These are phyloP conservation scores for Glycyrrhiza uralensis DNA, from an alignment of 306 rosid species.

Conservation along the genomic window DNA sequence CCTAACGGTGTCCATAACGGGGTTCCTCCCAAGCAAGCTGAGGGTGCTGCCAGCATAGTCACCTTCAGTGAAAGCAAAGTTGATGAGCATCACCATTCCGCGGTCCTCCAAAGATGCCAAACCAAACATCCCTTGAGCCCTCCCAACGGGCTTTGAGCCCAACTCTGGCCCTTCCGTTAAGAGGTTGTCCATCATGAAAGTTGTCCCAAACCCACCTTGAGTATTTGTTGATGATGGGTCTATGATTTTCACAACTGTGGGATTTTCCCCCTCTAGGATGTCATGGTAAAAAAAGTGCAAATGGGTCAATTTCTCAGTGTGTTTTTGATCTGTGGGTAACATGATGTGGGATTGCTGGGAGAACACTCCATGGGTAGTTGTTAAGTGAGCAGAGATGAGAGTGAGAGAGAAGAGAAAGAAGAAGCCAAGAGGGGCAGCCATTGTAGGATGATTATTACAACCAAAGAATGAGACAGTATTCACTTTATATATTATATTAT, in stretches of 20 bases:
- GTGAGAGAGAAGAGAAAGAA: neutral
- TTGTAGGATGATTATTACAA: neutral
- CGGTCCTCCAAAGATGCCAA: slow-evolving; percentile 17
- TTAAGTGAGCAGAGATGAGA: neutral
- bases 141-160: slow-evolving; percentile 9
- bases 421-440: neutral
- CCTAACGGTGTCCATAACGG: slow-evolving; percentile 10
- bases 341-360: slow-evolving; percentile 22
- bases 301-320: slow-evolving; percentile 2
- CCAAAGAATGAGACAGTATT: neutral
- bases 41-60: slow-evolving; percentile 15
- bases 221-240: neutral
- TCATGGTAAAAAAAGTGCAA: slow-evolving; percentile 32
- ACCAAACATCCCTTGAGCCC: slow-evolving; percentile 30
- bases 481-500: no score
- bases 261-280: slow-evolving; percentile 8
- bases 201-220: neutral
- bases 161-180: slow-evolving; percentile 1
- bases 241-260: slow-evolving; percentile 9
- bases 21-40: slow-evolving; percentile 33
- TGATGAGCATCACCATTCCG: slow-evolving; percentile 28
- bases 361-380: neutral
- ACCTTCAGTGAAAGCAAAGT: slow-evolving; percentile 10
- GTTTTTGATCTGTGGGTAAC: slow-evolving; percentile 9
- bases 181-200: slow-evolving; percentile 28